Evolutionary conservation across 441 rosid species (phyloP).

Genomic region (Brassica balearica): DNA sequence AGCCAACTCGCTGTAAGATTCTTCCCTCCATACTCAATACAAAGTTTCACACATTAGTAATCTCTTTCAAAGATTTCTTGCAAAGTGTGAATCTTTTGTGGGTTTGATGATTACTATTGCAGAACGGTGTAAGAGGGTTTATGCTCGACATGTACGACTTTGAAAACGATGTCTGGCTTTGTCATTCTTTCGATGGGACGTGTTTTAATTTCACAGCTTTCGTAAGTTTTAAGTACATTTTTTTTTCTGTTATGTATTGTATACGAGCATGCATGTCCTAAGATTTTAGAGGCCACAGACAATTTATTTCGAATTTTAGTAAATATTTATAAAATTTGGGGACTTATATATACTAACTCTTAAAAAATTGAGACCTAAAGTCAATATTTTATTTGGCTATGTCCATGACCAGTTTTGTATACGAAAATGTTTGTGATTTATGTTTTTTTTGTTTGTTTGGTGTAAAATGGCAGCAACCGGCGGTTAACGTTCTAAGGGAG

Average conservation of each 20-base stretch:
- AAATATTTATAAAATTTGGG: not conserved
- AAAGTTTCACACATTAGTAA: constrained; percentile 21
- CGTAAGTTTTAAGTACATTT: constrained; percentile 47
- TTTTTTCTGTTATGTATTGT: not conserved
- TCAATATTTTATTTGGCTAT: not conserved
- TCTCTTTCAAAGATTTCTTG: constrained; percentile 52
- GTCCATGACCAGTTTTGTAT: not conserved
- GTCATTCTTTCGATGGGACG: constrained; percentile 66
- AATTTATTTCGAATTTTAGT: not conserved
- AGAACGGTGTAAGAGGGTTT: constrained; percentile 78
- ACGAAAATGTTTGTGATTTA: constrained; percentile 18
- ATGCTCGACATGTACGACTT: constrained; percentile 78
- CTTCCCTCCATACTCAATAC: not conserved
- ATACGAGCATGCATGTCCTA: not conserved
- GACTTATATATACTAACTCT: not conserved
- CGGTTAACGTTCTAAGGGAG: constrained; percentile 56
- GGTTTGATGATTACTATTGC: constrained; percentile 33
- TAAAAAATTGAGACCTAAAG: not conserved
- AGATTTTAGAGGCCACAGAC: not conserved
- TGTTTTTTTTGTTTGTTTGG: constrained; percentile 2
- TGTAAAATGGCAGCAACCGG: constrained; percentile 56
- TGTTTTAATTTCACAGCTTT: constrained; percentile 69
- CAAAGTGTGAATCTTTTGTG: constrained; percentile 22
- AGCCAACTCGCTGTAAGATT: constrained; percentile 58
- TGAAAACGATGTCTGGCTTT: constrained; percentile 65